Conservation (phyloP, 73 alveolate genomes). For the Tetrahymena elliotti region DNA sequence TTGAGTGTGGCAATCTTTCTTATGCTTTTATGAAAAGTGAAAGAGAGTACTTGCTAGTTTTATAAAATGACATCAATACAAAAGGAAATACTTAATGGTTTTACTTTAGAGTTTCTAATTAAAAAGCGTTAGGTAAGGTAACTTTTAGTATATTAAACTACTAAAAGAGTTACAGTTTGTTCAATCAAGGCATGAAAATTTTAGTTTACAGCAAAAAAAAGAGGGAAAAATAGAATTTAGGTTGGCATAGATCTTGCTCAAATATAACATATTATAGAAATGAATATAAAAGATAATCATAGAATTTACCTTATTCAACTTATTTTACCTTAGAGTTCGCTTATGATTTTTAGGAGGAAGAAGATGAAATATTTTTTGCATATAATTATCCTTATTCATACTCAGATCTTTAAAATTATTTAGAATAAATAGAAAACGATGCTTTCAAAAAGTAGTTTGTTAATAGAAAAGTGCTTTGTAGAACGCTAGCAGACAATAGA, state of each 20-base stretch:
- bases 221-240: constrained; percentile 2
- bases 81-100: constrained; percentile 94
- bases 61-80: constrained; percentile 91
- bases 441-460: not conserved
- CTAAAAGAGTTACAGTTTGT: constrained; percentile 24
- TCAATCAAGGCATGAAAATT: constrained; percentile 4
- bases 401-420: not conserved
- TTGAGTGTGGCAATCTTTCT: constrained; percentile 70
- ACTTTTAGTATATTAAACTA: constrained; percentile 52
- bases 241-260: constrained; percentile 33
- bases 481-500: constrained; percentile 5
- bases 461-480: not conserved
- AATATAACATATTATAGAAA: constrained; percentile 16
- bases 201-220: not conserved
- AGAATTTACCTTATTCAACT: not conserved
- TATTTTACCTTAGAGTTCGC: not conserved
- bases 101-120: constrained; percentile 72
- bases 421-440: constrained; percentile 10
- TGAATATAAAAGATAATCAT: not conserved
- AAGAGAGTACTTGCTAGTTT: constrained; percentile 67
- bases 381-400: constrained; percentile 10
- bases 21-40: constrained; percentile 52
- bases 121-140: constrained; percentile 43
- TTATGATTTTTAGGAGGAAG: not conserved
- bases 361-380: constrained; percentile 5